Evolutionary conservation across 2,329 filamentous ascomycete species (phyloP).

Genomic region (Phialemonium atrogriseum): DNA sequence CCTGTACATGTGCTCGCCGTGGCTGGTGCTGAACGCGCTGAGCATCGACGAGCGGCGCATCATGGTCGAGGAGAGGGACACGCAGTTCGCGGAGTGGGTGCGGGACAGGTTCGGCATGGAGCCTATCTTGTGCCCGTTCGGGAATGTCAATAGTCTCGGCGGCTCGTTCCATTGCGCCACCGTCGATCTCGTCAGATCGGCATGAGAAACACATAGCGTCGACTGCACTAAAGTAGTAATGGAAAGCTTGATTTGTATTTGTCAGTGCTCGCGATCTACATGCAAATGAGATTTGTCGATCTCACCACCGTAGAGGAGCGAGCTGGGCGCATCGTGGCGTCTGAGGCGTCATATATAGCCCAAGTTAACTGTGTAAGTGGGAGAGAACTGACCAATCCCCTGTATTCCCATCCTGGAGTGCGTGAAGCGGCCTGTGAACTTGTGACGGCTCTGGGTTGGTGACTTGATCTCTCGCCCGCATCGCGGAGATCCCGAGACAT

Average conservation of each 20-base stretch:
- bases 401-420: too few species aligned
- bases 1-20: constrained; percentile 18
- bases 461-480: too few species aligned
- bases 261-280: too few species aligned
- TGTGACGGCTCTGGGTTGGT: too few species aligned
- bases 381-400: too few species aligned
- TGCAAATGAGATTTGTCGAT: too few species aligned
- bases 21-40: constrained; percentile 19
- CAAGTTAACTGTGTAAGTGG: too few species aligned
- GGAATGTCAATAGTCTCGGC: constrained; percentile 22
- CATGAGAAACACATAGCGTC: constrained; percentile 2
- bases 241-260: constrained; percentile 1
- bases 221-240: neutral
- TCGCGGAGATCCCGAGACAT: too few species aligned
- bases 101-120: constrained; percentile 9
- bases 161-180: constrained; percentile 24
- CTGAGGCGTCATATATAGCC: too few species aligned
- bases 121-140: constrained; percentile 16
- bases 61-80: constrained; percentile 18
- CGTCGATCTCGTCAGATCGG: constrained; percentile 4
- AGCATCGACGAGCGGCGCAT: constrained; percentile 16
- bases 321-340: too few species aligned
- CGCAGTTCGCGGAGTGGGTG: constrained; percentile 11
- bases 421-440: too few species aligned
- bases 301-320: too few species aligned